A percentile compares a stretch with the other conserved stretches of the same genome.
phyloP scores from a whole-genome alignment of 306 rosid genomes.

The Clitoria ternatea region DNA sequence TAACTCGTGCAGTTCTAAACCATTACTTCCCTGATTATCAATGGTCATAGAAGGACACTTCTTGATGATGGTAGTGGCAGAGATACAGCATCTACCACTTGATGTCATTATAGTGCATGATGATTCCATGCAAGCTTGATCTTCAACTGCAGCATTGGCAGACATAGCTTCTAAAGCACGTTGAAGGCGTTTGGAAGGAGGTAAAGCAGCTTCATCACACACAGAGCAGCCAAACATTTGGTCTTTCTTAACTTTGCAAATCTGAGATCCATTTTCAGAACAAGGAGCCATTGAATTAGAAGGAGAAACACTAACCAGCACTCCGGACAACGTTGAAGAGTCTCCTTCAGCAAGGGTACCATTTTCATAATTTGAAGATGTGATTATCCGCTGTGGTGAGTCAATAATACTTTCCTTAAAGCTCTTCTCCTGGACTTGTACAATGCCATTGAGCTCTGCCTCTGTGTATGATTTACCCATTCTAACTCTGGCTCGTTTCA shows the following conservation, averaged over 20 bases:
- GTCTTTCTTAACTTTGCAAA: conserved; percentile 56
- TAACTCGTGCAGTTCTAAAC: conserved; percentile 28
- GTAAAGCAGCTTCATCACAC: conserved; percentile 87
- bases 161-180: conserved; percentile 99
- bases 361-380: conserved; percentile 40
- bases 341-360: conserved; percentile 40
- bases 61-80: conserved; percentile 30
- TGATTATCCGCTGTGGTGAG: conserved; percentile 27
- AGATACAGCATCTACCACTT: conserved; percentile 26
- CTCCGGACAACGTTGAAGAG: conserved; percentile 24
- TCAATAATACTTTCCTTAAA: conserved; percentile 36
- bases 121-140: conserved; percentile 41
- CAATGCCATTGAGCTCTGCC: conserved; percentile 38
- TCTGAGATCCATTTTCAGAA: conserved; percentile 46
- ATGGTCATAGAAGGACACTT: conserved; percentile 26
- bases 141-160: conserved; percentile 83
- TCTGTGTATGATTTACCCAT: conserved; percentile 60
- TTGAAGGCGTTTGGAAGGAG: conserved; percentile 93
- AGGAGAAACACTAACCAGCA: conserved; percentile 37
- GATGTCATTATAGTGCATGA: conserved; percentile 34
- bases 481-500: conserved; percentile 95
- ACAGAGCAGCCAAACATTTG: conserved; percentile 50
- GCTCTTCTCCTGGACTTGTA: conserved; percentile 42
- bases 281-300: conserved; percentile 35
- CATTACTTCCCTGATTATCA: conserved; percentile 36